phyloP scores from a whole-genome alignment of 2,329 filamentous ascomycete genomes.

The Penicillium sp. region DNA sequence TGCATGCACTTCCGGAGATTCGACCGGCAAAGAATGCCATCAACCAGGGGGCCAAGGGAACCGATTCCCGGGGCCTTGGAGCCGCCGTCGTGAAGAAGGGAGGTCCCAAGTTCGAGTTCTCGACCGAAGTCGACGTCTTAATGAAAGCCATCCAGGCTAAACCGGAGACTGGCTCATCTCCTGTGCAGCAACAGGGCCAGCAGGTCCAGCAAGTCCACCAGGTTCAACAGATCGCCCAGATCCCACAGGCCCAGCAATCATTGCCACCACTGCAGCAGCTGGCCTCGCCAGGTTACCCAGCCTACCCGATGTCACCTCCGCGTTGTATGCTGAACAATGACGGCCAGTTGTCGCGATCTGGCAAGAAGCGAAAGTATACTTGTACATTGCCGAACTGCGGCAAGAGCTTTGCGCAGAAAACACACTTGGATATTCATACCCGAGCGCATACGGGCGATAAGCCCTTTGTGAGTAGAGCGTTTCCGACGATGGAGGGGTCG shows the following conservation, averaged over 20 bases:
- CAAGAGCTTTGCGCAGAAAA: slow-evolving; percentile 87
- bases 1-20: slow-evolving; percentile 39
- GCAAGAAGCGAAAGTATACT: slow-evolving; percentile 62
- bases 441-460: slow-evolving; percentile 86
- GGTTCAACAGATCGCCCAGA: not conserved
- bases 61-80: slow-evolving; percentile 4
- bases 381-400: slow-evolving; percentile 73
- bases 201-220: not conserved
- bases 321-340: slow-evolving; percentile 31
- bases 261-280: slow-evolving; percentile 38
- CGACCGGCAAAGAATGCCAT: slow-evolving; percentile 40
- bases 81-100: not conserved
- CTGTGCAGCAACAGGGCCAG: not conserved
- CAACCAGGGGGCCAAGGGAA: slow-evolving; percentile 24
- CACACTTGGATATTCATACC: slow-evolving; percentile 86
- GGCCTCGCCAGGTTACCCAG: slow-evolving; percentile 23
- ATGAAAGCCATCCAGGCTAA: slow-evolving; percentile 86
- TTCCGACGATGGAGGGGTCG: not conserved
- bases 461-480: slow-evolving; percentile 69
- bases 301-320: slow-evolving; percentile 26
- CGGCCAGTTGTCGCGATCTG: slow-evolving; percentile 35
- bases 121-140: slow-evolving; percentile 80
- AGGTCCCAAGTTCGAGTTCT: slow-evolving; percentile 59
- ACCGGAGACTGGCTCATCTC: slow-evolving; percentile 28
- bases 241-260: slow-evolving; percentile 27